Percentiles rank a stretch among this genome's conserved stretches.
Conservation (phyloP, 1,284 basidiomycete genomes). For the Ustilago nuda region DNA sequence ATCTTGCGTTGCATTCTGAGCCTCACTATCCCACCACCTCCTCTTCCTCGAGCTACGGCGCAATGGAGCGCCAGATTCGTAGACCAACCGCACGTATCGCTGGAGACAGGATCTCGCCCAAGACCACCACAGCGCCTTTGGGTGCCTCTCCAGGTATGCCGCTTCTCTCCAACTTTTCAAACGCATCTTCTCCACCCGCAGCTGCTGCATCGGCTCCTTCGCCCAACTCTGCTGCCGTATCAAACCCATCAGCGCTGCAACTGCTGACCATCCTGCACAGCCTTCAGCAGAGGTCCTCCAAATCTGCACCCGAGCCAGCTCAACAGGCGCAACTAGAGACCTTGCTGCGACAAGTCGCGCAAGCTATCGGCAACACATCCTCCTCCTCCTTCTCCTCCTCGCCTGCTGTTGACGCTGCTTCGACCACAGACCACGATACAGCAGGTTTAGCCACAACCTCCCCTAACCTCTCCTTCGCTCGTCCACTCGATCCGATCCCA, state of each 20-base stretch:
- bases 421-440: neutral
- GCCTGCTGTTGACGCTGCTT: conserved; percentile 16
- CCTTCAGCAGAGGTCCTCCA: conserved; percentile 44
- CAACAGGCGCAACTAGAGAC: conserved; percentile 49
- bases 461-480: conserved; percentile 20
- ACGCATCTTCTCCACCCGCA: conserved; percentile 20
- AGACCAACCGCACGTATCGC: conserved; percentile 25
- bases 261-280: conserved; percentile 45
- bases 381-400: conserved; percentile 3
- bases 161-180: conserved; percentile 13
- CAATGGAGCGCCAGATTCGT: conserved; percentile 29
- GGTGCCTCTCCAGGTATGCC: conserved; percentile 23
- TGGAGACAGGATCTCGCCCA: conserved; percentile 30
- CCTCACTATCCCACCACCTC: conserved; percentile 44
- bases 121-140: conserved; percentile 16
- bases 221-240: conserved; percentile 20
- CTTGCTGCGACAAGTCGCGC: conserved; percentile 42
- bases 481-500: conserved; percentile 27
- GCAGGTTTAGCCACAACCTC: conserved; percentile 14
- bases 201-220: conserved; percentile 15
- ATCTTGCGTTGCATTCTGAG: conserved; percentile 42
- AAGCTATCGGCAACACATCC: conserved; percentile 28
- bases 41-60: conserved; percentile 24
- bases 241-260: conserved; percentile 42
- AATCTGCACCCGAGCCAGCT: conserved; percentile 47